A percentile compares a stretch with the other conserved stretches of the same genome.
These are phyloP conservation scores for Mucuna pruriens DNA, from an alignment of 306 rosid species.

Conservation along the genomic window DNA sequence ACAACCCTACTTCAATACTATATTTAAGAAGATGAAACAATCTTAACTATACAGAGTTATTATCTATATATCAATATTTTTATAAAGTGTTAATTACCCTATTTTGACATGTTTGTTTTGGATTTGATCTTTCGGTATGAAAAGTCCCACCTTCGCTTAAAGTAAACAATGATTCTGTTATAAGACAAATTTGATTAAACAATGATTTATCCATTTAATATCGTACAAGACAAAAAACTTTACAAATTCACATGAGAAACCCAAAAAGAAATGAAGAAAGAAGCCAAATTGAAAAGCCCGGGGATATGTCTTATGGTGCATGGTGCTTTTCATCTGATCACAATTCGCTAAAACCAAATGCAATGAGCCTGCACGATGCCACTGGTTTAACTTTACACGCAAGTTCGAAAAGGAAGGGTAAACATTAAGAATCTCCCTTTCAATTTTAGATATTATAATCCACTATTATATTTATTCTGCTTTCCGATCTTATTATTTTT, in stretches of 20 bases:
- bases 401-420: not conserved
- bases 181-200: not conserved
- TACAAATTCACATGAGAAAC: conserved; percentile 23
- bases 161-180: not conserved
- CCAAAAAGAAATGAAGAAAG: conserved; percentile 4
- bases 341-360: conserved; percentile 5
- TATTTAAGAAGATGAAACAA: not conserved
- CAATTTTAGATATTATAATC: not conserved
- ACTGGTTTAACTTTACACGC: conserved; percentile 25
- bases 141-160: not conserved
- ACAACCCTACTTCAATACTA: not conserved
- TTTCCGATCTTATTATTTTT: not conserved
- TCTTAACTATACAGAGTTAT: no score
- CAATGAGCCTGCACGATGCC: conserved; percentile 17
- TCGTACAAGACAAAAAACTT: conserved; percentile 15
- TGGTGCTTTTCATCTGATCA: conserved; percentile 28
- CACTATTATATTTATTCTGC: no score
- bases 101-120: not conserved
- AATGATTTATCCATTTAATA: not conserved
- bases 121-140: not conserved
- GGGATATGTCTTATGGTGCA: not conserved
- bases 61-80: not conserved
- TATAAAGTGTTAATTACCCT: not conserved
- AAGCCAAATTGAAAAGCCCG: not conserved
- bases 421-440: not conserved